These are phyloP conservation scores for Bauhinia variegata DNA, from an alignment of 306 rosid genomes.

Conservation along the genomic window DNA sequence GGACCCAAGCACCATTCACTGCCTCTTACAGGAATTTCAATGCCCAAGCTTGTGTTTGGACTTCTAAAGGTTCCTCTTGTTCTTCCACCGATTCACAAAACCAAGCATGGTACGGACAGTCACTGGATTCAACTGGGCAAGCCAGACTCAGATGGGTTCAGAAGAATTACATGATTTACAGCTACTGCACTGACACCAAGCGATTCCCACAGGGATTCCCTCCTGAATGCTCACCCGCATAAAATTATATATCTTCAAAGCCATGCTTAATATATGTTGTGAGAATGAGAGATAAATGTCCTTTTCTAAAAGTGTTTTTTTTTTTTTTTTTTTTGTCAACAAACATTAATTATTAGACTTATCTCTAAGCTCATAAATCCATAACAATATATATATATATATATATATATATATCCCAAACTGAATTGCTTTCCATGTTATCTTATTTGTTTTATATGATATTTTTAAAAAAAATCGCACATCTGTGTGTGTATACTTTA, in stretches of 20 bases:
- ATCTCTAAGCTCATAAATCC: no score
- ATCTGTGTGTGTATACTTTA: no score
- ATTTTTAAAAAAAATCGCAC: no score
- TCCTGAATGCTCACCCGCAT: constrained; percentile 45
- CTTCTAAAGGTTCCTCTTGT: constrained; percentile 49
- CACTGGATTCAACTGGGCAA: constrained; percentile 48
- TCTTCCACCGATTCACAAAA: no score
- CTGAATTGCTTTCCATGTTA: background rate
- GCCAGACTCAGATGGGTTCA: constrained; percentile 52
- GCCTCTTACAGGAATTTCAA: constrained; percentile 54
- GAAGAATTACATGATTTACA: constrained; percentile 63
- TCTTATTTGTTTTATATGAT: background rate
- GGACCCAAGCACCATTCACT: constrained; percentile 70
- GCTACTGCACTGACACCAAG: constrained; percentile 56
- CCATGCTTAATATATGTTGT: no score
- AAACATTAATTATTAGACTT: no score
- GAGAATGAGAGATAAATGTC: no score
- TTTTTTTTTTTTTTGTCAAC: no score
- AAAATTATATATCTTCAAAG: constrained; percentile 12
- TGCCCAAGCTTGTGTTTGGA: constrained; percentile 56
- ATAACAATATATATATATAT: no score
- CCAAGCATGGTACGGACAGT: constrained; percentile 50
- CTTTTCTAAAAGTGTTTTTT: no score
- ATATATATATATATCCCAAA: no score
- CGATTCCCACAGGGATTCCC: constrained; percentile 61